phyloP scores from a whole-genome alignment of 1,284 basidiomycete genomes.

The Ustilago tritici region DNA sequence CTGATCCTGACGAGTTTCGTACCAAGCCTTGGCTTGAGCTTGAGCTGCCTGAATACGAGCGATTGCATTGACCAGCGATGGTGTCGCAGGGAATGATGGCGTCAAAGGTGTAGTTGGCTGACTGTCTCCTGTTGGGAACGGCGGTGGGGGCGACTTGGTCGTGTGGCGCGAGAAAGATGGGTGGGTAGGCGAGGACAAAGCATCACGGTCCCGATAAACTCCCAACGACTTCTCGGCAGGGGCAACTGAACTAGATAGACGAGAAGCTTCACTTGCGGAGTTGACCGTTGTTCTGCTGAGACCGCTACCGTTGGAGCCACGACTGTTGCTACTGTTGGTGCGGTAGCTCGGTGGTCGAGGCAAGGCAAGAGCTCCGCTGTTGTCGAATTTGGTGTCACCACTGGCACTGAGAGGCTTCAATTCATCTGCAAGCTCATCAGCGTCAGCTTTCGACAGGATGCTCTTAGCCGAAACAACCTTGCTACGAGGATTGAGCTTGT shows the following conservation, averaged over 20 bases:
- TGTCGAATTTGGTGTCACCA: conserved; percentile 21
- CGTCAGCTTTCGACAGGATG: conserved; percentile 18
- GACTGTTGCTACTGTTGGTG: conserved; percentile 38
- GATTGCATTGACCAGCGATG: conserved; percentile 61
- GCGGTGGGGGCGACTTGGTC: conserved; percentile 35
- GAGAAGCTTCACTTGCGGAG: background rate
- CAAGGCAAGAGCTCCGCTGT: conserved; percentile 11
- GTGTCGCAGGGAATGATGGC: conserved; percentile 54
- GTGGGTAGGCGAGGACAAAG: conserved; percentile 23
- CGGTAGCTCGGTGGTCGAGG: conserved; percentile 50
- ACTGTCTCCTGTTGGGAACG: conserved; percentile 15
- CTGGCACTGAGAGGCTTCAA: conserved; percentile 26
- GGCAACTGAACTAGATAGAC: background rate
- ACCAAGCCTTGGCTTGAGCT: conserved; percentile 54
- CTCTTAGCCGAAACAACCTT: conserved; percentile 22
- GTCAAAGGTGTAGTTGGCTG: conserved; percentile 4
- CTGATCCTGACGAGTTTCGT: conserved; percentile 23
- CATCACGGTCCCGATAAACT: conserved; percentile 23
- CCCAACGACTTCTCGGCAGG: conserved; percentile 28
- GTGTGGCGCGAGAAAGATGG: conserved; percentile 19
- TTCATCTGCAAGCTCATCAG: conserved; percentile 28
- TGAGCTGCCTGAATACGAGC: conserved; percentile 61
- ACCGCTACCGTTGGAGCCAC: conserved; percentile 16
- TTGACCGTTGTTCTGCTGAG: conserved; percentile 25
- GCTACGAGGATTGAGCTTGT: conserved; percentile 16